Evolutionary conservation across 768 basidiomycete genomes (phyloP).

Genomic region (Punctularia strigosozonata): DNA sequence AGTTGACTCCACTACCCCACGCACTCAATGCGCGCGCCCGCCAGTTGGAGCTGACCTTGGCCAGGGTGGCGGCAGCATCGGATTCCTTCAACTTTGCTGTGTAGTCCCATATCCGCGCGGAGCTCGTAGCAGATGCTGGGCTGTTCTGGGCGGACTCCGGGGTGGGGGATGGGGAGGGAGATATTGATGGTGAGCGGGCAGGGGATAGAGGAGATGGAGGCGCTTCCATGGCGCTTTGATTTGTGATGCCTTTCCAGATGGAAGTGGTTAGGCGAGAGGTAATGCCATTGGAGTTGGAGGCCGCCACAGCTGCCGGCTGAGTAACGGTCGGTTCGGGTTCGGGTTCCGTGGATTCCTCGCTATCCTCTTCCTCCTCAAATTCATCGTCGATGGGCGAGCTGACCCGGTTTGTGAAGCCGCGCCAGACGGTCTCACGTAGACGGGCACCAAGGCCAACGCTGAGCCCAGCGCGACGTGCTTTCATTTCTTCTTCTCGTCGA

Average conservation of each 20-base stretch:
- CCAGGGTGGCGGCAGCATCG: conserved; percentile 53
- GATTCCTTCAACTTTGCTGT: conserved; percentile 67
- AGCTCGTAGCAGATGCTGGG: conserved; percentile 10
- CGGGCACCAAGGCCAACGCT: conserved; percentile 40
- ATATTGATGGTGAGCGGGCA: conserved; percentile 22
- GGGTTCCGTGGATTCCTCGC: conserved; percentile 25
- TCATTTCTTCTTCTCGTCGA: conserved; percentile 32
- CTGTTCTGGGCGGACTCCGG: conserved; percentile 15
- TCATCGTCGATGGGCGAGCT: conserved; percentile 20
- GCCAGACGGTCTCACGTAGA: conserved; percentile 53
- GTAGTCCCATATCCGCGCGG: conserved; percentile 45
- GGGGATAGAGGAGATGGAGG: conserved; percentile 29
- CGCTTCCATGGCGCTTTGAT: conserved; percentile 61
- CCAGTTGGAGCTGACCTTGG: conserved; percentile 72
- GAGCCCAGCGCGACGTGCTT: conserved; percentile 17
- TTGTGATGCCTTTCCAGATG: conserved; percentile 72
- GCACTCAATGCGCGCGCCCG: conserved; percentile 45
- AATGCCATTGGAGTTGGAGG: conserved; percentile 19
- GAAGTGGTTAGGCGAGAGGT: conserved; percentile 45
- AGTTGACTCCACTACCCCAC: conserved; percentile 15
- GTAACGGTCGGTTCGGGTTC: conserved; percentile 6
- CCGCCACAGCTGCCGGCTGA: background rate
- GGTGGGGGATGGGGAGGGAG: conserved; percentile 20
- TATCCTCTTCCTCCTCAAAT: conserved; percentile 15
- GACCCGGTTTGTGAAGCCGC: conserved; percentile 46